A percentile compares a stretch with the other conserved stretches of the same genome.
Evolutionary conservation across 129 eudicot genomes (phyloP).

Genomic region (Silybum marianum): DNA sequence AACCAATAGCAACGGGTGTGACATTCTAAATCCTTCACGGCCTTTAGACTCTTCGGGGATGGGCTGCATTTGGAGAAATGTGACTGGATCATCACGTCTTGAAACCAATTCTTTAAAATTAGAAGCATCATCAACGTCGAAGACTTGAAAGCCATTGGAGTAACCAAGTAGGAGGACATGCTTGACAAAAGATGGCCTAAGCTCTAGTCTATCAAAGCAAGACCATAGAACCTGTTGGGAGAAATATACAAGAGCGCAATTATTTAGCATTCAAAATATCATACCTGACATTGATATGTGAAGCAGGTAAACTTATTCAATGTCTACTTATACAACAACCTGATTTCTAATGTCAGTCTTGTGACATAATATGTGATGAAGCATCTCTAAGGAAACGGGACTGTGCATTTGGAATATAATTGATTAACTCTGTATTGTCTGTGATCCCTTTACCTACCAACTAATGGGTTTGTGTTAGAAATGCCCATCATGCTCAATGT

Average conservation of each 20-base stretch:
- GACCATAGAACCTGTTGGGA: slow-evolving; percentile 83
- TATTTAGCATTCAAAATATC: neutral
- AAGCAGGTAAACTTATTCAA: neutral
- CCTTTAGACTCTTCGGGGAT: slow-evolving; percentile 56
- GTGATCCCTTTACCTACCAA: too few relatives aligned
- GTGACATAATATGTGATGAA: neutral
- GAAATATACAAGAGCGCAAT: neutral
- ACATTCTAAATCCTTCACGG: slow-evolving; percentile 61
- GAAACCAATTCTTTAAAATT: slow-evolving; percentile 82
- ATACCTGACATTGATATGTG: neutral
- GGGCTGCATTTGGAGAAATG: slow-evolving; percentile 90
- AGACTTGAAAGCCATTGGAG: slow-evolving; percentile 90
- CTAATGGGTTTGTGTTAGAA: too few relatives aligned
- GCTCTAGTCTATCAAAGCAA: slow-evolving; percentile 85
- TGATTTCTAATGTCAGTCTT: neutral
- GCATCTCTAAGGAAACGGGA: neutral
- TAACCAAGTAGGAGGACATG: slow-evolving; percentile 89
- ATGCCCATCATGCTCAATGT: too few relatives aligned
- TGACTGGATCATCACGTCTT: slow-evolving; percentile 85
- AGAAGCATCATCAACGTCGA: slow-evolving; percentile 92
- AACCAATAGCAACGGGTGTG: slow-evolving; percentile 88
- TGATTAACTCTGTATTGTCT: too few relatives aligned
- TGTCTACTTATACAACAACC: neutral
- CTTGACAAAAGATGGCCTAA: slow-evolving; percentile 51
- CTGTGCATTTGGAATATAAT: too few relatives aligned